Base-by-base conservation (phyloP, 2,329 filamentous ascomycete genomes). In the Aphanocladium album region DNA sequence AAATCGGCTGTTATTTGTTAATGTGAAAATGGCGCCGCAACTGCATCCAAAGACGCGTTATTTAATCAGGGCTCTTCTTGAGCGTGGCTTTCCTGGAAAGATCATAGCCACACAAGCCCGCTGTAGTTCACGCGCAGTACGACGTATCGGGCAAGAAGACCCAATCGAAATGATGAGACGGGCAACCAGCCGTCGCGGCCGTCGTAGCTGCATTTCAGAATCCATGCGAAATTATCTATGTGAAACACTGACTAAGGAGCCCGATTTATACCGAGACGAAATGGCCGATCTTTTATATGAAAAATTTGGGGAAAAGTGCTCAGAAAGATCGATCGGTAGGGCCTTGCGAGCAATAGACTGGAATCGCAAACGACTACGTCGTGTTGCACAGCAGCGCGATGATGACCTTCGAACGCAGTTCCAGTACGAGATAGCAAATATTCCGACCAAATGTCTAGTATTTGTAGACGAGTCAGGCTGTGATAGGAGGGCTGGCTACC, bases 181-280 rank as follows among this genome's bases (percentile, higher is more conserved):
- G 27, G 16, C 19, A n/a, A 27, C 21, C n/a, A 45, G 4, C 60
- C 60, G 62, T 41, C 61, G 56, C 23, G 67, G 66, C 57, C 67
- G 66, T 45, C 66, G 58, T 50, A 60, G 62, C 55, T 62, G 54
- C 35, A 64, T 71, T 47, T 67, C 67, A 12, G 63, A 65, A 52
- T 46, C 61, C 5, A 70, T 71, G 62, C 60, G 65, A 39, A 60
- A 66, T 27, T 65, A 63, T n/a, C 62, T 71, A 19, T 63, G 61
- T 62, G 62, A 71, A 50, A 60, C 67, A 51, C 63, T 70, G 25
- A 54, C 60, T 35, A 62, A 67, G 64, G 67, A 67, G 51, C 67
- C 67, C 33, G 56, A 63, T 63, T 56, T 67, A 59, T 68, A 69
- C 53, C 57, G 65, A 51, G 65, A 68, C 41, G 67, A 67, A 54